phyloP scores from a whole-genome alignment of 1,284 basidiomycete genomes.

The Leccinum pachyderme region DNA sequence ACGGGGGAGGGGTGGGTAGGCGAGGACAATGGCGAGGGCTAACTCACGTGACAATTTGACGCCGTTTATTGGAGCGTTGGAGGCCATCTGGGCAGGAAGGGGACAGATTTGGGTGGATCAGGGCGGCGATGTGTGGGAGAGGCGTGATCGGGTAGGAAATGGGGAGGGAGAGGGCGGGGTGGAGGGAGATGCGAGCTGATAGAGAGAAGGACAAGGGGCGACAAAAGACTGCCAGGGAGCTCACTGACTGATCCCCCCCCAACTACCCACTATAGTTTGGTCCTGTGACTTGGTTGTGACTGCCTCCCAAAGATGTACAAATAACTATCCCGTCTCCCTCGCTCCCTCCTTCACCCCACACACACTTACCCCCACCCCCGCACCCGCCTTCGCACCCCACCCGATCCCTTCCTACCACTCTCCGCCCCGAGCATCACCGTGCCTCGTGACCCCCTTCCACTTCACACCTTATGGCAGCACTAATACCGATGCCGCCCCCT shows the following conservation, averaged over 20 bases:
- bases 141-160: background rate
- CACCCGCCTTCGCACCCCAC: background rate
- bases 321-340: slow-evolving; percentile 8
- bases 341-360: background rate
- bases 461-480: slow-evolving; percentile 11
- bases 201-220: slow-evolving; percentile 27
- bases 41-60: slow-evolving; percentile 86
- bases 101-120: slow-evolving; percentile 15
- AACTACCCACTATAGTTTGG: slow-evolving; percentile 6
- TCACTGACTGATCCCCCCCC: slow-evolving; percentile 23
- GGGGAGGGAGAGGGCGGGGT: background rate
- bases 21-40: slow-evolving; percentile 17
- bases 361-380: background rate
- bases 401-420: background rate
- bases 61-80: slow-evolving; percentile 84
- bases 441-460: slow-evolving; percentile 3
- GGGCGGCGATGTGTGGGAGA: slow-evolving; percentile 15
- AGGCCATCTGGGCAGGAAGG: slow-evolving; percentile 51
- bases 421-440: background rate
- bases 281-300: slow-evolving; percentile 36
- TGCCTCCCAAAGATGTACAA: slow-evolving; percentile 35
- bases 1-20: slow-evolving; percentile 17
- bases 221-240: slow-evolving; percentile 20
- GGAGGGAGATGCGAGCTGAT: background rate
- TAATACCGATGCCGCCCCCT: slow-evolving; percentile 11